These are phyloP conservation scores for Paxillus rubicundulus DNA, from an alignment of 768 basidiomycete species.

Conservation along the genomic window DNA sequence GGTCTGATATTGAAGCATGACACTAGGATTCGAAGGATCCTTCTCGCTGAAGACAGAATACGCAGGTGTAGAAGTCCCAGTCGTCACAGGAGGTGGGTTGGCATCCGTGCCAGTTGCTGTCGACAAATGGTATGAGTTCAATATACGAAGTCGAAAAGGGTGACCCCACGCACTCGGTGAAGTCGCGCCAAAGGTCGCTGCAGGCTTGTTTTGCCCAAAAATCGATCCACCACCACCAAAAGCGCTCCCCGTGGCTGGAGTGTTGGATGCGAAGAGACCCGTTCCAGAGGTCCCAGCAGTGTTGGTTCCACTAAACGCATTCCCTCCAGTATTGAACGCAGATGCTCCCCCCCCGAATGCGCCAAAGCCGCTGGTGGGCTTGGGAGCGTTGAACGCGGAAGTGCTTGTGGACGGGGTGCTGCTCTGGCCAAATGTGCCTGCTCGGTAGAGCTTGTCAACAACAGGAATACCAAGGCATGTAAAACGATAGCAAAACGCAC, in stretches of 20 bases:
- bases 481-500: conserved; percentile 20
- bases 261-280: conserved; percentile 35
- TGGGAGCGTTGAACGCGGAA: conserved; percentile 61
- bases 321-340: conserved; percentile 45
- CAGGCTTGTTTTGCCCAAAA: conserved; percentile 56
- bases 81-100: conserved; percentile 54
- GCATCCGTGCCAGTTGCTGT: conserved; percentile 34
- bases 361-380: conserved; percentile 75
- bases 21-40: conserved; percentile 46
- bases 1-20: conserved; percentile 72
- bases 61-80: conserved; percentile 66
- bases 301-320: conserved; percentile 40
- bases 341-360: conserved; percentile 63
- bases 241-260: conserved; percentile 30
- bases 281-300: conserved; percentile 32
- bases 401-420: conserved; percentile 34
- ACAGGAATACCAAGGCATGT: conserved; percentile 1
- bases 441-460: conserved; percentile 4
- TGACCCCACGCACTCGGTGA: conserved; percentile 29
- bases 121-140: conserved; percentile 10
- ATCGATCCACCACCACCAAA: conserved; percentile 48
- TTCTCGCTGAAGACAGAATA: conserved; percentile 65
- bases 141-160: not conserved
- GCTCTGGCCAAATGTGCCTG: conserved; percentile 43
- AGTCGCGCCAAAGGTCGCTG: conserved; percentile 43